Base-by-base conservation (phyloP, 768 basidiomycete species). In the Paxillus ammoniavirescens region DNA sequence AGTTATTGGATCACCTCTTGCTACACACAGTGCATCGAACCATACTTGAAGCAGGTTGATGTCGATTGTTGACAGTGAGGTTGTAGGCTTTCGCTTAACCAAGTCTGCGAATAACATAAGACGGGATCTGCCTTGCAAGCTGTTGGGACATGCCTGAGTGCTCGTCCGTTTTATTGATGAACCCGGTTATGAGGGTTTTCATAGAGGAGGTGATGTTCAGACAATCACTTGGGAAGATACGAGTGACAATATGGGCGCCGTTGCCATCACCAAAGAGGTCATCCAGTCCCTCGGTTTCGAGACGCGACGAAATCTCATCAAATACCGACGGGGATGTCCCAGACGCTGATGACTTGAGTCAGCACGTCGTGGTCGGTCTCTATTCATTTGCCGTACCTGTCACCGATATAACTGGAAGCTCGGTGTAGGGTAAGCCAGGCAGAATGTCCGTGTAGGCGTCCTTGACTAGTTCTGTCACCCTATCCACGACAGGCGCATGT, bases 51-150 rank as follows among this genome's bases (percentile, higher is more conserved):
- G 76, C 21, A 81, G 65, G 47, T 72, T 72, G 37, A 92, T 81
- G 62, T 91, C 87, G 60, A 81, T 82, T 37, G 67, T 75, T 3
- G 85, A 83, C 30, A 87, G 65, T 0, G 84, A 82, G 0, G 75
- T 71, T 1, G 77, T 59, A 0, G 79, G 62, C 54, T 76, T 81
- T 26, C 79, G 77, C 55, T 77, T 82, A 10, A 72, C 63, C 17
- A 56, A 57, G 8, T 53, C 77, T 79, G 53, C 4, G 38, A 33
- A 40, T 51, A 43, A 46, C 51, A 42, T 50, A 2, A 50, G 42
- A 26, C 10, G 47, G 0, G 23, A 15, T 33, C 47, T 23, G 13
- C 42, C 28, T 36, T 21, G 28, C 50, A 58, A 14, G 42, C 55
- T 38, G 28, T 61, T 61, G 45, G 56, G 46, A 66, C 62, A 56